These are phyloP conservation scores for Platanthera guangdongensis DNA, from an alignment of 106 monocot species.

Conservation along the genomic window DNA sequence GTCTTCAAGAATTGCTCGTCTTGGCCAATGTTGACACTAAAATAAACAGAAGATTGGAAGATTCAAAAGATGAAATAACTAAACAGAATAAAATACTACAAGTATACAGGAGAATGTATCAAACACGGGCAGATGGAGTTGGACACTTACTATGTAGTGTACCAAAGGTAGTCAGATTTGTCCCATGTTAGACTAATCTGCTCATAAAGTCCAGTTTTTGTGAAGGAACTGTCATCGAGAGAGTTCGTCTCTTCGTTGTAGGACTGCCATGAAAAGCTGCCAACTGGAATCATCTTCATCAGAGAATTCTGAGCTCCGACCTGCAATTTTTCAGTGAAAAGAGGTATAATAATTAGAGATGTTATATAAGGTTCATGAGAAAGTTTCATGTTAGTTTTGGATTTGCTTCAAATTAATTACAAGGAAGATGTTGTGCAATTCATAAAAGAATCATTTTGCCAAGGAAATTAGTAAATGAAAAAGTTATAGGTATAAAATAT, in stretches of 20 bases:
- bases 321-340: constrained; percentile 21
- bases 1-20: constrained; percentile 56
- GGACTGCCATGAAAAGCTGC: constrained; percentile 58
- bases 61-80: neutral
- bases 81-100: neutral
- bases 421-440: too few relatives aligned
- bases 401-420: too few relatives aligned
- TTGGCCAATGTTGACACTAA: constrained; percentile 47
- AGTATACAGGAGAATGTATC: neutral
- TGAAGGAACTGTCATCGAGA: constrained; percentile 43
- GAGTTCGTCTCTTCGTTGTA: constrained; percentile 49
- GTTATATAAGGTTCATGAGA: too few relatives aligned
- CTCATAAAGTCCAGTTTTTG: constrained; percentile 61
- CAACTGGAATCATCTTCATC: constrained; percentile 57
- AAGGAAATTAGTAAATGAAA: too few relatives aligned
- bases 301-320: constrained; percentile 57
- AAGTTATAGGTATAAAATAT: too few relatives aligned
- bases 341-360: neutral
- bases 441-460: too few relatives aligned
- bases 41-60: constrained; percentile 2
- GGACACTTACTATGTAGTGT: constrained; percentile 81
- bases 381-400: too few relatives aligned
- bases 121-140: neutral
- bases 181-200: constrained; percentile 90
- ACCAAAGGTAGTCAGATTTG: constrained; percentile 92